Percentiles rank a stretch among this genome's conserved stretches.
Conservation (phyloP, 2,329 filamentous ascomycete species). For the Sclerotinia minor region DNA sequence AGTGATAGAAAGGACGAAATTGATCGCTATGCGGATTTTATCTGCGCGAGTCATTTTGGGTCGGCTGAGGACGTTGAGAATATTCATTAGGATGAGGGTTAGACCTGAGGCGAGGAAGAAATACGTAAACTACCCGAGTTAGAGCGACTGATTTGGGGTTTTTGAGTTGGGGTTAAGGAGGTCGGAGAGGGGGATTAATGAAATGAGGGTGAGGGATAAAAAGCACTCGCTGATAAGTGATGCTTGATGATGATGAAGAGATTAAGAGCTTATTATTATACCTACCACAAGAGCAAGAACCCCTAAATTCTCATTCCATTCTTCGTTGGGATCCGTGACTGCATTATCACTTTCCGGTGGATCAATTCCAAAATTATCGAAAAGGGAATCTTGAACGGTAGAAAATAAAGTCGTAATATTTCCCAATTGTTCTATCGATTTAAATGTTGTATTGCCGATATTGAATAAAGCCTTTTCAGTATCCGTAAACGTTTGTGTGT, state of each 20-base stretch:
- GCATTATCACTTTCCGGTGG: constrained; percentile 1
- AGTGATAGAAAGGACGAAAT: constrained; percentile 15
- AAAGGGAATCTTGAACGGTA: constrained; percentile 31
- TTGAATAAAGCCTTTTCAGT: constrained; percentile 1
- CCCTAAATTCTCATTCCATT: constrained; percentile 28
- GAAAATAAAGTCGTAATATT: constrained; percentile 22
- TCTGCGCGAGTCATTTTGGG: constrained; percentile 19
- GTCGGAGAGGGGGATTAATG: not conserved
- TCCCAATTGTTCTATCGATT: constrained; percentile 8
- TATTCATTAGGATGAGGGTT: constrained; percentile 33
- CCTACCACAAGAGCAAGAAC: constrained; percentile 32
- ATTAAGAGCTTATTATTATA: not conserved
- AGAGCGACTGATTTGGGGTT: not conserved
- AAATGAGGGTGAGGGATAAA: not conserved
- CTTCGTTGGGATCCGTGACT: constrained; percentile 28
- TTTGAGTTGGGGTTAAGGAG: not conserved
- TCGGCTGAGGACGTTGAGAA: constrained; percentile 28
- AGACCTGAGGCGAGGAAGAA: constrained; percentile 34
- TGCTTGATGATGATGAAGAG: not conserved
- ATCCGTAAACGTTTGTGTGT: constrained; percentile 18
- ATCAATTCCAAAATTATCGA: constrained; percentile 29
- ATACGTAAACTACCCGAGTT: constrained; percentile 30
- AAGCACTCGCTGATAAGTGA: no score
- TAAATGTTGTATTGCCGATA: constrained; percentile 1
- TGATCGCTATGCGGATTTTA: constrained; percentile 15